phyloP scores from a whole-genome alignment of 441 rosid genomes.

The Gossypium trilobum region DNA sequence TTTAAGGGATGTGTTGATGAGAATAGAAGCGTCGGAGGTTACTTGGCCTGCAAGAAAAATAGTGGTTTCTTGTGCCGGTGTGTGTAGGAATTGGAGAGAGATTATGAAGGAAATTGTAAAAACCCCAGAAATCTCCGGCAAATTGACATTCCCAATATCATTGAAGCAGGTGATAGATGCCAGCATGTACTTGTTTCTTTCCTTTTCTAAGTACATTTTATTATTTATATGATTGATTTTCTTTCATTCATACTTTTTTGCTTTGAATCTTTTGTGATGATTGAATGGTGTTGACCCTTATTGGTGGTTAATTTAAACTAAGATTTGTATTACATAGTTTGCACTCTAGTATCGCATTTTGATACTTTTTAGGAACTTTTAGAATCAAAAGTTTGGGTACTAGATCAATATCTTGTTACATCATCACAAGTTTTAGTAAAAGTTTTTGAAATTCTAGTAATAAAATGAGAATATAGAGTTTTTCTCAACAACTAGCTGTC shows the following conservation, averaged over 20 bases:
- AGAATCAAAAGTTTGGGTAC: not conserved
- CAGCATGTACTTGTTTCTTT: not conserved
- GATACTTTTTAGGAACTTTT: not conserved
- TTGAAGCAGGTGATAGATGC: slow-evolving; percentile 61
- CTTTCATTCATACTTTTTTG: not conserved
- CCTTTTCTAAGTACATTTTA: not conserved
- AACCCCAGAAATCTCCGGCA: slow-evolving; percentile 58
- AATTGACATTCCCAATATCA: slow-evolving; percentile 82
- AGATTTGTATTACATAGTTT: not conserved
- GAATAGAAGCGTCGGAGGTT: slow-evolving; percentile 69
- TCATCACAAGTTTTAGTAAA: not conserved
- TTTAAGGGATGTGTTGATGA: slow-evolving; percentile 65
- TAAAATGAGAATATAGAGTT: not conserved
- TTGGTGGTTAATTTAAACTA: not conserved
- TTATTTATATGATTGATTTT: not conserved
- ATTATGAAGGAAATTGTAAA: slow-evolving; percentile 71
- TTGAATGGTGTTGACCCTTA: not conserved
- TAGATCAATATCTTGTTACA: not conserved
- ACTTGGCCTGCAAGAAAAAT: slow-evolving; percentile 75
- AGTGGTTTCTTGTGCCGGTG: slow-evolving; percentile 86
- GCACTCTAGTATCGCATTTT: not conserved
- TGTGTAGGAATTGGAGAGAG: slow-evolving; percentile 82
- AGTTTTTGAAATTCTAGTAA: not conserved
- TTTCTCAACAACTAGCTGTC: too few species aligned
- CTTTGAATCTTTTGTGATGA: not conserved